Conservation (phyloP, 768 basidiomycete species). For the Hemileccinum impolitum region DNA sequence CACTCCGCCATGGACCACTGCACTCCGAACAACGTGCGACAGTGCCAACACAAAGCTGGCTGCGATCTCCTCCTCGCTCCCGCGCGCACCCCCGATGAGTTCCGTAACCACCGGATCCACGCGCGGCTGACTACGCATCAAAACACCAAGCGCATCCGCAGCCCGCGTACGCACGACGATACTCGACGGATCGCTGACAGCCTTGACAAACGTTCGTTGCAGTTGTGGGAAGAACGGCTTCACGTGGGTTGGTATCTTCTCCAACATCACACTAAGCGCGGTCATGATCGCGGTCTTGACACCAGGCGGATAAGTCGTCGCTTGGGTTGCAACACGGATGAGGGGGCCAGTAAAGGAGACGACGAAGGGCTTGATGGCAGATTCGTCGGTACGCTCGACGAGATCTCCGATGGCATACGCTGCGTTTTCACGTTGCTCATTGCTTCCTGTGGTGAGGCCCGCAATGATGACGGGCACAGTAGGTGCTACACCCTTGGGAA, state of each 20-base stretch:
- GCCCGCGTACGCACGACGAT: constrained; percentile 77
- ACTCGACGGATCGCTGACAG: constrained; percentile 76
- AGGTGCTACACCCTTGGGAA: constrained; percentile 79
- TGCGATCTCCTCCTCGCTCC: constrained; percentile 66
- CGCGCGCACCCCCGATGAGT: constrained; percentile 58
- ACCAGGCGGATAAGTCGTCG: constrained; percentile 83
- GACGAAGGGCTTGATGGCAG: constrained; percentile 90
- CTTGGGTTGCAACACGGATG: constrained; percentile 90
- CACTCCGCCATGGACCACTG: constrained; percentile 56
- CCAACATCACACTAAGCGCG: constrained; percentile 82
- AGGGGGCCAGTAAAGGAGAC: constrained; percentile 95
- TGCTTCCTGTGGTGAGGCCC: constrained; percentile 90
- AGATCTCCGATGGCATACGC: constrained; percentile 96
- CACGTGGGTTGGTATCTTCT: constrained; percentile 82
- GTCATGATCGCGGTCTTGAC: constrained; percentile 91
- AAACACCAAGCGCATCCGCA: constrained; percentile 76
- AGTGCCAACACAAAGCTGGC: constrained; percentile 75
- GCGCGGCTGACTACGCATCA: constrained; percentile 88
- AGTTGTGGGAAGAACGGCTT: constrained; percentile 99
- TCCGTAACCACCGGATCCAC: constrained; percentile 96
- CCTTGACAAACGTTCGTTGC: constrained; percentile 95
- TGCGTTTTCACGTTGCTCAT: constrained; percentile 93
- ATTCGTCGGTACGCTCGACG: constrained; percentile 81
- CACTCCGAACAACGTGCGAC: constrained; percentile 69
- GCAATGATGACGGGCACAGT: constrained; percentile 86